These are phyloP conservation scores for Stenocarpella maydis DNA, from an alignment of 2,329 filamentous ascomycete genomes.

Conservation along the genomic window DNA sequence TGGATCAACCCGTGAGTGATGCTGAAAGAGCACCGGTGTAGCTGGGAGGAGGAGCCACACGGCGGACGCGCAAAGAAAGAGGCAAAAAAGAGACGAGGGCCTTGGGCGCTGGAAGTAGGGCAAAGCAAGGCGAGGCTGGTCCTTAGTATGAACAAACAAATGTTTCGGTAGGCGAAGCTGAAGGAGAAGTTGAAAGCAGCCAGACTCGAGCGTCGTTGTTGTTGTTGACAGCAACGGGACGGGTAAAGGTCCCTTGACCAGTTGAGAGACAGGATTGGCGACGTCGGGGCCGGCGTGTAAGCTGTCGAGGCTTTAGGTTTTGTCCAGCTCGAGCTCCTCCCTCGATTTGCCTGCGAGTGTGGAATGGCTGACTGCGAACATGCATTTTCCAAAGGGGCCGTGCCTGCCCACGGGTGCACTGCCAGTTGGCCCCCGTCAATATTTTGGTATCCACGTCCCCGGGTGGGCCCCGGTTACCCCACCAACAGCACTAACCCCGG, in stretches of 20 bases:
- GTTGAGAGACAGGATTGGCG: slow-evolving; percentile 4
- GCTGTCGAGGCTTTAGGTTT: slow-evolving; percentile 14
- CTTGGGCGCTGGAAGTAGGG: background rate
- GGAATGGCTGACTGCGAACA: background rate
- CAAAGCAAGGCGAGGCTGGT: background rate
- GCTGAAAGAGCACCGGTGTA: background rate
- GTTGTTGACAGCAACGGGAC: slow-evolving; percentile 19
- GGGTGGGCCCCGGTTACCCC: slow-evolving; percentile 22
- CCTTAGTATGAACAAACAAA: slow-evolving; percentile 28
- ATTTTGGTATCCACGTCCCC: slow-evolving; percentile 24
- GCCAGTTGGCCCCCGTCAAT: slow-evolving; percentile 22
- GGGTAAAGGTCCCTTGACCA: background rate
- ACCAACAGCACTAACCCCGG: slow-evolving; percentile 2
- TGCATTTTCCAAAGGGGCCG: slow-evolving; percentile 23
- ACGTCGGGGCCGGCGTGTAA: slow-evolving; percentile 24
- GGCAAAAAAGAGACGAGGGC: slow-evolving; percentile 8
- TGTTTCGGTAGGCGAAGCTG: slow-evolving; percentile 17
- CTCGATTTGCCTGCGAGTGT: background rate
- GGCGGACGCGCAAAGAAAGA: background rate
- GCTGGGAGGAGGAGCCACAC: background rate
- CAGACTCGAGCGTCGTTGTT: slow-evolving; percentile 4
- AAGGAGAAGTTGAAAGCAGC: slow-evolving; percentile 9
- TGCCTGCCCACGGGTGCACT: slow-evolving; percentile 19
- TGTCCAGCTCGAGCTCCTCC: slow-evolving; percentile 13
- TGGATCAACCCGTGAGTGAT: background rate